phyloP scores from a whole-genome alignment of 2,329 filamentous ascomycete species.

The Lecanoromycetidae sp. region DNA sequence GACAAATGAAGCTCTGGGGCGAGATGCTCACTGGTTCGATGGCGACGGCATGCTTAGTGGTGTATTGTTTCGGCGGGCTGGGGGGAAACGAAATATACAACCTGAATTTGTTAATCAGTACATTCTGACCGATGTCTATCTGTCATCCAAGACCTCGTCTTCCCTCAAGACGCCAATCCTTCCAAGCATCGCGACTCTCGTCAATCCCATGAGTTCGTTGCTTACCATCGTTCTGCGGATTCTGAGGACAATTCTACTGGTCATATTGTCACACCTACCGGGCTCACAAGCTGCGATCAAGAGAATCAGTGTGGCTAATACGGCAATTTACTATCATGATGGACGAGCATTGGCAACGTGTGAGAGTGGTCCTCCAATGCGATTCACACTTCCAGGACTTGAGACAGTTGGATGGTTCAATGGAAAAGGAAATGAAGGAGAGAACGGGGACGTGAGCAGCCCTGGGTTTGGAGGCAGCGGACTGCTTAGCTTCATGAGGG shows the following conservation, averaged over 20 bases:
- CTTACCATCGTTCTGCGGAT: constrained; percentile 41
- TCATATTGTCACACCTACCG: constrained; percentile 45
- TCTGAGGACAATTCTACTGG: constrained; percentile 45
- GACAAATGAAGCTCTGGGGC: constrained; percentile 46
- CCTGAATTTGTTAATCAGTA: constrained; percentile 60
- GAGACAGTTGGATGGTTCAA: constrained; percentile 62
- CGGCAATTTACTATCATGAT: constrained; percentile 54
- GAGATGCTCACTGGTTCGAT: constrained; percentile 62
- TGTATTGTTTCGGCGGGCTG: constrained; percentile 43
- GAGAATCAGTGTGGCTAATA: constrained; percentile 61
- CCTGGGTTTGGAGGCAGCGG: constrained; percentile 44
- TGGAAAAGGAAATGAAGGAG: constrained; percentile 41
- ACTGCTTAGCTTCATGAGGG: constrained; percentile 49
- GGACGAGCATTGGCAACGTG: constrained; percentile 57
- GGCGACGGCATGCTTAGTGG: constrained; percentile 64
- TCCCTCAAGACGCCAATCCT: constrained; percentile 45
- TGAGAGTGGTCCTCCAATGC: constrained; percentile 58
- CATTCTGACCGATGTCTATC: constrained; percentile 53
- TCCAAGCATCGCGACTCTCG: constrained; percentile 55
- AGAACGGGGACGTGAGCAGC: constrained; percentile 16
- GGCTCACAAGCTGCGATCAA: constrained; percentile 47
- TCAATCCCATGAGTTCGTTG: constrained; percentile 46
- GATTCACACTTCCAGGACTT: constrained; percentile 49
- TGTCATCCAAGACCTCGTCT: constrained; percentile 39
- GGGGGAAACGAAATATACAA: constrained; percentile 31